phyloP scores from a whole-genome alignment of 75 land plant genomes.

The Picea sitchensis region DNA sequence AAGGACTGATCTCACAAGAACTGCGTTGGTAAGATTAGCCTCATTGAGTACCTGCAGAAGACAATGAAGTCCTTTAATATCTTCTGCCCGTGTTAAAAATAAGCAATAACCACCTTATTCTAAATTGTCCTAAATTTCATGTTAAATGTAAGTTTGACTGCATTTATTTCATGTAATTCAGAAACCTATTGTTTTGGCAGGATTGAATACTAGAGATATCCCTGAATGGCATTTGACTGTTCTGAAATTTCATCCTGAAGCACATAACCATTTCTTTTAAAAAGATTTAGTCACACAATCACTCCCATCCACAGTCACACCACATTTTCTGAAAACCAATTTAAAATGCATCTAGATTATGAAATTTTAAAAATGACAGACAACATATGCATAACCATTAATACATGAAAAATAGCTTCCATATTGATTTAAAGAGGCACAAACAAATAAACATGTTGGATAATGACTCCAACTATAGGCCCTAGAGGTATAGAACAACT shows the following conservation, averaged over 20 bases:
- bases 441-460: not conserved
- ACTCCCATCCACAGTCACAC: not conserved
- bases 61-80: not conserved
- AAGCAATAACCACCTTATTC: not conserved
- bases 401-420: not conserved
- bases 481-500: too few species aligned
- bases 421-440: not conserved
- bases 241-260: not conserved
- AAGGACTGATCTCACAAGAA: conserved; percentile 91
- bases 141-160: not conserved
- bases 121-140: not conserved
- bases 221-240: not conserved
- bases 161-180: not conserved
- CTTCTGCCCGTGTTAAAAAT: not conserved
- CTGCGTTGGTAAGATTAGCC: conserved; percentile 94
- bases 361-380: not conserved
- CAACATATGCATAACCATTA: not conserved
- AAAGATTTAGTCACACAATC: not conserved
- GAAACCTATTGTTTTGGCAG: too few species aligned
- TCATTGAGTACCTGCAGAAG: conserved; percentile 88
- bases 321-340: not conserved
- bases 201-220: not conserved
- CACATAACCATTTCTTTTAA: not conserved
- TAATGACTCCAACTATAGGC: too few species aligned
- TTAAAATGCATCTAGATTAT: not conserved